A percentile compares a stretch with the other conserved stretches of the same genome.
Evolutionary conservation across 306 rosid genomes (phyloP).

Genomic region (Pachyrhizus erosus): DNA sequence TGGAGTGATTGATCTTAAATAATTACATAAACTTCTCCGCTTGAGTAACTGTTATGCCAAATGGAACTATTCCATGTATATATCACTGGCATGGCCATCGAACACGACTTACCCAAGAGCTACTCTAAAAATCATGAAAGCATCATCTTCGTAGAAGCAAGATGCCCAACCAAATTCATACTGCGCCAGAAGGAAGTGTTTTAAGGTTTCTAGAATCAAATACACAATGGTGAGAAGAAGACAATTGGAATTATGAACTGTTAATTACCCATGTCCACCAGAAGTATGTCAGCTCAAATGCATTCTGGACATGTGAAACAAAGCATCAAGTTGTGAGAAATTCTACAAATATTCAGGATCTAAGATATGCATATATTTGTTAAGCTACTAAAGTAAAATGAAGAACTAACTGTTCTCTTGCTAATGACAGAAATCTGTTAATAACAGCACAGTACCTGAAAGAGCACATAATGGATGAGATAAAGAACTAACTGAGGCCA

Average conservation of each 20-base stretch:
- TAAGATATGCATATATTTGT: background rate
- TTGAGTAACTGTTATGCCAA: no score
- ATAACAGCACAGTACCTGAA: no score
- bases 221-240: background rate
- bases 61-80: no score
- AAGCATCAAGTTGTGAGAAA: constrained; percentile 37
- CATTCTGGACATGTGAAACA: constrained; percentile 68
- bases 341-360: constrained; percentile 11
- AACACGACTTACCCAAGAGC: constrained; percentile 70
- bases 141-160: constrained; percentile 76
- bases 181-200: constrained; percentile 60
- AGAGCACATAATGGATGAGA: constrained; percentile 87
- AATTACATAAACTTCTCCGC: no score
- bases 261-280: constrained; percentile 86
- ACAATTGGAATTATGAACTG: background rate
- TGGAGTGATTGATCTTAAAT: background rate
- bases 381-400: background rate
- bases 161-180: constrained; percentile 90
- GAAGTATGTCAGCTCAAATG: constrained; percentile 94
- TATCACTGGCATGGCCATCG: no score
- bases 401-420: no score
- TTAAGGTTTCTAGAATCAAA: constrained; percentile 35
- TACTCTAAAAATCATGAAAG: constrained; percentile 64
- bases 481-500: constrained; percentile 82
- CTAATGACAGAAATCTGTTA: no score